Conservation (phyloP, 2,329 filamentous ascomycete species). For the Aspergillus hortae region DNA sequence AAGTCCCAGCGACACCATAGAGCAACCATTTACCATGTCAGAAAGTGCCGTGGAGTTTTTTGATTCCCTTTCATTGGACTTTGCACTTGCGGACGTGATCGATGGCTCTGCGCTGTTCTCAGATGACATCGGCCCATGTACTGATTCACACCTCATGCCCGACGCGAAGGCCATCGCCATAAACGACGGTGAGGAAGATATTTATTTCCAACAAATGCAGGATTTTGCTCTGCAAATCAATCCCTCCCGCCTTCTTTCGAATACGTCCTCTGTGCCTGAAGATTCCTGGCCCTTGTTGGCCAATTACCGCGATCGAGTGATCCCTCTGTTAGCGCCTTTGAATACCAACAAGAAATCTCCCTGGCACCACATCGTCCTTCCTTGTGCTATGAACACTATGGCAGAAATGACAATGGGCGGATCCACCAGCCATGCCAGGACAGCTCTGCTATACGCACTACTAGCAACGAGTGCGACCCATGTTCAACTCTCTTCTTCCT, state of each 20-base stretch:
- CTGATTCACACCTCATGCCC: neutral
- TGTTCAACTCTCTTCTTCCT: conserved; percentile 32
- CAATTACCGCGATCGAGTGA: conserved; percentile 36
- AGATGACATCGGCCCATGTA: neutral
- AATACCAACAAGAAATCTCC: conserved; percentile 38
- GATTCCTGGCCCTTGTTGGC: conserved; percentile 35
- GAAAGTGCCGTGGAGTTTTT: neutral
- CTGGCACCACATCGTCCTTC: conserved; percentile 44
- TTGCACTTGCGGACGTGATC: neutral
- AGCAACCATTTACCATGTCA: neutral
- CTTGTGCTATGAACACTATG: conserved; percentile 40
- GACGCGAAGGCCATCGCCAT: neutral
- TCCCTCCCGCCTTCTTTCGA: no score
- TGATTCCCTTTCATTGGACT: neutral
- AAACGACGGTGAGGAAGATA: neutral
- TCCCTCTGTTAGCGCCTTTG: conserved; percentile 27
- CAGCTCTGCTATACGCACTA: conserved; percentile 38
- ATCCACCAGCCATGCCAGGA: conserved; percentile 34
- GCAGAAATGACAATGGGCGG: conserved; percentile 44
- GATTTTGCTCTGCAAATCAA: neutral
- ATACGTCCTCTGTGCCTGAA: conserved; percentile 18
- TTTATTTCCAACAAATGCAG: neutral
- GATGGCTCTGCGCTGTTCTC: neutral
- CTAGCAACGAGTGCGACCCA: conserved; percentile 42
- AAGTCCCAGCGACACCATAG: neutral